Percentiles rank a stretch among this genome's conserved stretches.
These are phyloP conservation scores for Pseudisothecium myosuroides DNA, from an alignment of 225 moss, liverwort and hornwort genomes.

Conservation along the genomic window DNA sequence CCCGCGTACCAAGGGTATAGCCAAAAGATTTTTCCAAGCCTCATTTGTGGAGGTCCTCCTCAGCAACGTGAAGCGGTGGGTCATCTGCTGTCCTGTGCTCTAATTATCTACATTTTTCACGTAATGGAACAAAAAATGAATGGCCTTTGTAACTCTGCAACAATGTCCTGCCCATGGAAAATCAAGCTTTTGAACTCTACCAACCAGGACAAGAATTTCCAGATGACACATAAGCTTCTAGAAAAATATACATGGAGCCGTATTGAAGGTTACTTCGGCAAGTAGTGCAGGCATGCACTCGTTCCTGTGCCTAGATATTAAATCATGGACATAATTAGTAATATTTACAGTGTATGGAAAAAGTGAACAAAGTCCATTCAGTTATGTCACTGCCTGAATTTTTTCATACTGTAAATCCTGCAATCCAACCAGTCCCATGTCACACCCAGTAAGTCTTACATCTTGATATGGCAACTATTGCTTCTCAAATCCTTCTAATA, in stretches of 20 bases:
- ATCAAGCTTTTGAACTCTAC: not conserved
- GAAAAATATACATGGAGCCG: no score
- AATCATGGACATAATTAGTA: no score
- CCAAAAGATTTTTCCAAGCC: not conserved
- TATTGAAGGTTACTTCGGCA: not conserved
- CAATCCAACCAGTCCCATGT: no score
- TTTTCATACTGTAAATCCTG: no score
- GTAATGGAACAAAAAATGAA: not conserved
- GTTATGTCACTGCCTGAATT: no score
- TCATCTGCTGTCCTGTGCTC: not conserved
- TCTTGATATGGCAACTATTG: not conserved
- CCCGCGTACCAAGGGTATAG: not conserved
- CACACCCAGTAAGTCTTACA: not conserved
- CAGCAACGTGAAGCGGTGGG: fast-evolving
- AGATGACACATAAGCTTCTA: not conserved
- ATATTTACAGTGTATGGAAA: not conserved
- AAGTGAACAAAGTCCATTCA: not conserved
- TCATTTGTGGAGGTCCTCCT: not conserved
- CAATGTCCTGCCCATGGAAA: not conserved
- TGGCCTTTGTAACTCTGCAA: not conserved
- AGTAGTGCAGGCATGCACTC: not conserved
- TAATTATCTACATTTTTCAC: not conserved
- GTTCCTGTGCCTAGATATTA: not conserved
- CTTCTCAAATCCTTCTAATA: not conserved
- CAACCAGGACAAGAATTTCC: not conserved